phyloP scores from a whole-genome alignment of 164 flowering plant species.

The Magnolia kwangsiensis region DNA sequence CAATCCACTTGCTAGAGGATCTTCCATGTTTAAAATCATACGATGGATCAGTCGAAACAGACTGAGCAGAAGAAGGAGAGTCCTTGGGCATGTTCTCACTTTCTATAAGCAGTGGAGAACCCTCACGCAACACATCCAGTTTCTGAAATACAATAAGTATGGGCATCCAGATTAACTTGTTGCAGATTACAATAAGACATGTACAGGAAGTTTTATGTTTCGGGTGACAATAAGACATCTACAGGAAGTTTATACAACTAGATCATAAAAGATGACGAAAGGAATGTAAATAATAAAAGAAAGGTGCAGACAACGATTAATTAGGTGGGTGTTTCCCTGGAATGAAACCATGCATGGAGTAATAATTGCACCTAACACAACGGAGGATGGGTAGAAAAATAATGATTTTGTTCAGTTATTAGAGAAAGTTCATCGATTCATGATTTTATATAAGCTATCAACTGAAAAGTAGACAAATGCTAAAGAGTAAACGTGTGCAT shows the following conservation, averaged over 20 bases:
- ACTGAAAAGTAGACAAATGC: too few relatives aligned
- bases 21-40: slow-evolving; percentile 48
- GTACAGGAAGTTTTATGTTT: neutral
- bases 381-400: too few relatives aligned
- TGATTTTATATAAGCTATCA: too few relatives aligned
- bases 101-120: slow-evolving; percentile 43
- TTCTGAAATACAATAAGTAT: slow-evolving; percentile 38
- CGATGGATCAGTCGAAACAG: slow-evolving; percentile 33
- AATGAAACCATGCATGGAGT: too few relatives aligned
- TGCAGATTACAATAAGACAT: slow-evolving; percentile 1
- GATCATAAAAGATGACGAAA: neutral
- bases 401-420: too few relatives aligned
- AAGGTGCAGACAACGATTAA: too few relatives aligned
- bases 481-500: too few relatives aligned
- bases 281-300: neutral
- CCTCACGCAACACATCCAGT: slow-evolving; percentile 43
- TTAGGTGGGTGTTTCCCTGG: too few relatives aligned
- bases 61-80: slow-evolving; percentile 39
- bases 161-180: slow-evolving; percentile 5
- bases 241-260: neutral
- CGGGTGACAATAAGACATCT: neutral
- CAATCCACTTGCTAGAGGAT: slow-evolving; percentile 79
- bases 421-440: too few relatives aligned
- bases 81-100: slow-evolving; percentile 46
- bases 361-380: too few relatives aligned